These are phyloP conservation scores for Leptomonas seymouri DNA, from an alignment of 208 protist genomes.

Conservation along the genomic window DNA sequence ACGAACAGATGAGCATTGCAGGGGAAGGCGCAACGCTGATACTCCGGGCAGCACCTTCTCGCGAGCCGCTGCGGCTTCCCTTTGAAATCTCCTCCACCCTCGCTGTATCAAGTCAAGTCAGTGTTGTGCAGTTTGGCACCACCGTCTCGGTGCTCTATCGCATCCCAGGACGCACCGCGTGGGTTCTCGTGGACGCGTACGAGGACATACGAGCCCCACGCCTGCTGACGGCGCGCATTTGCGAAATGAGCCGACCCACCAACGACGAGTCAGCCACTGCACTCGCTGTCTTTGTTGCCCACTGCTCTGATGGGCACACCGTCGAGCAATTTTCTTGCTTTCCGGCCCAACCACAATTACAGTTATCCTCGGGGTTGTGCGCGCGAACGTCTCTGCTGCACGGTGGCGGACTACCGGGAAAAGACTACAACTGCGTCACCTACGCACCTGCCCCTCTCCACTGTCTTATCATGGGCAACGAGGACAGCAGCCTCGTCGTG, in stretches of 20 bases:
- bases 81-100: conserved; percentile 54
- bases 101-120: conserved; percentile 24
- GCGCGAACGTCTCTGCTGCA: conserved; percentile 33
- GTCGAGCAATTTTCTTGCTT: conserved; percentile 6
- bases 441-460: conserved; percentile 34
- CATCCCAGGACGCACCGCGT: conserved; percentile 17
- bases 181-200: conserved; percentile 48
- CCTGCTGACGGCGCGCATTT: conserved; percentile 42
- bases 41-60: not conserved
- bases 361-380: not conserved
- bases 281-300: conserved; percentile 37
- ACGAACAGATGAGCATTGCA: not conserved
- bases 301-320: conserved; percentile 67
- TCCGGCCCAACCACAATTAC: not conserved
- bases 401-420: conserved; percentile 45
- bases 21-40: not conserved
- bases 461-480: conserved; percentile 57
- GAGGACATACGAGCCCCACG: conserved; percentile 59
- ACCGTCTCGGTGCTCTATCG: conserved; percentile 50
- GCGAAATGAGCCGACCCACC: not conserved
- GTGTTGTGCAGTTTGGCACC: conserved; percentile 54
- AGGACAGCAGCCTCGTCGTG: conserved; percentile 64
- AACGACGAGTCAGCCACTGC: not conserved
- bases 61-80: conserved; percentile 48
- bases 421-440: conserved; percentile 71